Evolutionary conservation across 2,329 filamentous ascomycete species (phyloP).

Genomic region (Aspergillus bombycis): DNA sequence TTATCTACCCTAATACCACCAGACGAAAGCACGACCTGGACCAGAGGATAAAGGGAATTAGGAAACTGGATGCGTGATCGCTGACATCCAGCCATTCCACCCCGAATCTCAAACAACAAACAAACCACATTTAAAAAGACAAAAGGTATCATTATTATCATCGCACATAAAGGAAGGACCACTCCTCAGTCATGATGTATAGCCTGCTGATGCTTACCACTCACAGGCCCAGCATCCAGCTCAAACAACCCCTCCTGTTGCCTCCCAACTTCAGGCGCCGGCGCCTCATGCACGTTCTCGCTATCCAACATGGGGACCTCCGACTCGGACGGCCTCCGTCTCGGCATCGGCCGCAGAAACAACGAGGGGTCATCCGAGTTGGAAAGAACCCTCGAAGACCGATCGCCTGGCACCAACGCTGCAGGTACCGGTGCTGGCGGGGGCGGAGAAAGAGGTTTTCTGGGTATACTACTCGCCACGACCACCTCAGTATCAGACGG

Average conservation of each 20-base stretch:
- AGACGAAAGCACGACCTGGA: background rate
- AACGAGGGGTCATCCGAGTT: constrained; percentile 11
- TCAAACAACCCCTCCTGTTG: constrained; percentile 19
- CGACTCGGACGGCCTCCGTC: constrained; percentile 15
- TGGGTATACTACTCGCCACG: constrained; percentile 8
- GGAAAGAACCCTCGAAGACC: background rate
- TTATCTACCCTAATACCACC: background rate
- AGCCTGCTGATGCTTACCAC: constrained; percentile 21
- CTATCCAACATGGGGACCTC: constrained; percentile 29
- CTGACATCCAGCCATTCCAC: background rate
- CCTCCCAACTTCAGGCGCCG: constrained; percentile 9
- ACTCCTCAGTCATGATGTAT: constrained; percentile 18
- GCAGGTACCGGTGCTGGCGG: constrained; percentile 10
- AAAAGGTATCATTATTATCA: constrained; percentile 9
- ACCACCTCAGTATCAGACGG: background rate
- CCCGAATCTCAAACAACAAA: no score
- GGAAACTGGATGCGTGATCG: background rate
- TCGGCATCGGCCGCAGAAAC: constrained; percentile 16
- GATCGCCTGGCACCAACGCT: constrained; percentile 14
- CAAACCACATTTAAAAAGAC: background rate
- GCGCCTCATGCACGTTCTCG: constrained; percentile 25
- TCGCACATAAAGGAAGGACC: background rate
- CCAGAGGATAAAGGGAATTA: background rate
- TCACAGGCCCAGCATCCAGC: constrained; percentile 24
- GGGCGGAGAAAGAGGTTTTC: constrained; percentile 19